phyloP scores from a whole-genome alignment of 495 filamentous ascomycete genomes.

The Hypoxylon intermedium region DNA sequence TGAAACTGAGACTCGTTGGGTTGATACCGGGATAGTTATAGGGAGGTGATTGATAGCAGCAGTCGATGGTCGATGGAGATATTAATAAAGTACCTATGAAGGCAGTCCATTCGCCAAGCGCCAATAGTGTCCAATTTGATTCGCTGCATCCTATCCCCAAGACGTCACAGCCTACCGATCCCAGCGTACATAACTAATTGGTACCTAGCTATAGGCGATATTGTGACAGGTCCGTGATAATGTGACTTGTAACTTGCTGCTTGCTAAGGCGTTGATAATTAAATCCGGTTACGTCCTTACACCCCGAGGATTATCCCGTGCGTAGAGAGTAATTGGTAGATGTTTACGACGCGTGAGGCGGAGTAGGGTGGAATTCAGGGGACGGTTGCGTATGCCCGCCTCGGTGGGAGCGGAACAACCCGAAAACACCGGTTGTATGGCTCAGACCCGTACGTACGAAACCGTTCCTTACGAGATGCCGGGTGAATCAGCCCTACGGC shows the following conservation, averaged over 20 bases:
- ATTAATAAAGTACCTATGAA: constrained; percentile 27
- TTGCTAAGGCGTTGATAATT: neutral
- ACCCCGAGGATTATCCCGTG: constrained; percentile 6
- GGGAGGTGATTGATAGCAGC: constrained; percentile 5
- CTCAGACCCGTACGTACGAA: neutral
- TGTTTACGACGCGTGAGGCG: constrained; percentile 22
- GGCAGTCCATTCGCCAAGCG: constrained; percentile 21
- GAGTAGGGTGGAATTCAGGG: neutral
- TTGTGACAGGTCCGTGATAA: constrained; percentile 1
- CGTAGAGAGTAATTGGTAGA: constrained; percentile 6
- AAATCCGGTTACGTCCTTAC: neutral
- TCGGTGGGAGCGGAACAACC: constrained; percentile 1
- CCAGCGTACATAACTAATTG: neutral
- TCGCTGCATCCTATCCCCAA: constrained; percentile 17
- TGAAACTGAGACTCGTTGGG: too few relatives aligned
- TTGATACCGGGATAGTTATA: neutral
- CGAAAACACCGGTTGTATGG: constrained; percentile 9
- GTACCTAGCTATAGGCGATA: neutral
- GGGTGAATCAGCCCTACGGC: neutral
- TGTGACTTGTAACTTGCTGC: neutral
- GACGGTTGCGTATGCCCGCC: constrained; percentile 3
- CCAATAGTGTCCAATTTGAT: constrained; percentile 18
- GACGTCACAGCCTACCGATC: constrained; percentile 1
- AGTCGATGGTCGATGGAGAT: constrained; percentile 17
- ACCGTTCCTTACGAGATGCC: neutral